Conservation (phyloP, 2,329 filamentous ascomycete genomes). For the Chaetothyriales sp. region DNA sequence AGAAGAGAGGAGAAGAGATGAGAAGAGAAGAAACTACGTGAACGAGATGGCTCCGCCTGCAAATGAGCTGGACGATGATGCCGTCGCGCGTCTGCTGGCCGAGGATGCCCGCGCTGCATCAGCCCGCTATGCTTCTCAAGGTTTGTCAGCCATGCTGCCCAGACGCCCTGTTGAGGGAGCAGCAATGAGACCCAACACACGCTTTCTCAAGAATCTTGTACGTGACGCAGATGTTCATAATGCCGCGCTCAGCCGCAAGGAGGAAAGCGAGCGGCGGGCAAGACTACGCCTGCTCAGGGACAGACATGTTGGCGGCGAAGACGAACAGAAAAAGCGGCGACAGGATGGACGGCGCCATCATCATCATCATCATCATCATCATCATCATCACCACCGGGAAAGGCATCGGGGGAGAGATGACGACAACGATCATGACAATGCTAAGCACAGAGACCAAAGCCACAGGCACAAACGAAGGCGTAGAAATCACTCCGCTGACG, state of each 20-base stretch:
- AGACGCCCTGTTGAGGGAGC: constrained; percentile 46
- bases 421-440: constrained; percentile 13
- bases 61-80: constrained; percentile 44
- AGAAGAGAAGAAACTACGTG: too few species aligned
- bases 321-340: constrained; percentile 11
- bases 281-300: constrained; percentile 49
- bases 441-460: constrained; percentile 6
- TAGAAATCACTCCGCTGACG: neutral
- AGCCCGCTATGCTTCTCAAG: constrained; percentile 58
- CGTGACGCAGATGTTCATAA: constrained; percentile 82
- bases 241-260: constrained; percentile 66
- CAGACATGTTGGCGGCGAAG: constrained; percentile 21
- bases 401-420: constrained; percentile 19
- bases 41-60: constrained; percentile 8
- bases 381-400: too few species aligned
- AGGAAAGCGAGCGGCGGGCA: constrained; percentile 61
- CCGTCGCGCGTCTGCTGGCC: constrained; percentile 63
- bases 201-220: constrained; percentile 77
- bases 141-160: constrained; percentile 51
- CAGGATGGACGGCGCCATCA: constrained; percentile 17
- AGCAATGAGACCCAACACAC: constrained; percentile 70
- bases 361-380: constrained; percentile 10
- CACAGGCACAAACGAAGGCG: constrained; percentile 1
- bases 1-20: neutral
- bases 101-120: constrained; percentile 64